A percentile compares a stretch with the other conserved stretches of the same genome.
phyloP scores from a whole-genome alignment of 2,329 filamentous ascomycete species.

The Calonectria hawksworthii region DNA sequence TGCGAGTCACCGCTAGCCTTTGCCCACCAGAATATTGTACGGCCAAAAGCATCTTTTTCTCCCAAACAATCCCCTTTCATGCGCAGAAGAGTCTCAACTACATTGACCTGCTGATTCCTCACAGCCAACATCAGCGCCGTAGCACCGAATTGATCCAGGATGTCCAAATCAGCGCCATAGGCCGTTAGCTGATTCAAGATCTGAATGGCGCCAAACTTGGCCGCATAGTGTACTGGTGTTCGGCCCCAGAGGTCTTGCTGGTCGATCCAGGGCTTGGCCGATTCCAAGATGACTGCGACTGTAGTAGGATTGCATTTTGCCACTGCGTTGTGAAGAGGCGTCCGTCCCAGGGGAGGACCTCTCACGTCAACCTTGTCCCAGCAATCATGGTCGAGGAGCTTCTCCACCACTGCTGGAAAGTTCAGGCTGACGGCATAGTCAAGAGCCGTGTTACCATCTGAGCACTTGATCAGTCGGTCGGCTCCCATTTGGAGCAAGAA shows the following conservation, averaged over 20 bases:
- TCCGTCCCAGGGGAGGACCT: neutral
- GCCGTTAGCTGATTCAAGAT: neutral
- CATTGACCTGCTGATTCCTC: neutral
- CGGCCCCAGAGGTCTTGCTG: neutral
- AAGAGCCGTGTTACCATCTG: neutral
- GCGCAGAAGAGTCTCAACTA: neutral
- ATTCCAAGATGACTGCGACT: neutral
- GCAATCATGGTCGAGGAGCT: neutral
- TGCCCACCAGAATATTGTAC: neutral
- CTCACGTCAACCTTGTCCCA: neutral
- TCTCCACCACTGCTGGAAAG: no score
- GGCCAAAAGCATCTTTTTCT: neutral
- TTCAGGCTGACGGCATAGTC: neutral
- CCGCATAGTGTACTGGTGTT: neutral
- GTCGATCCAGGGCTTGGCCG: neutral
- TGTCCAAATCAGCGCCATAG: neutral
- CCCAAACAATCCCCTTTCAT: neutral
- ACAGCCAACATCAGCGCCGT: neutral
- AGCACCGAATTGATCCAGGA: neutral
- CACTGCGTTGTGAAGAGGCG: neutral
- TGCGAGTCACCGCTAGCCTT: neutral
- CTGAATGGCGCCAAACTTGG: neutral
- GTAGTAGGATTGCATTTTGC: neutral
- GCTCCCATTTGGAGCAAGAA: neutral
- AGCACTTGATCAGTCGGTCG: neutral